These are phyloP conservation scores for Phalaenopsis aphrodite DNA, from an alignment of 106 monocot species.

Conservation along the genomic window DNA sequence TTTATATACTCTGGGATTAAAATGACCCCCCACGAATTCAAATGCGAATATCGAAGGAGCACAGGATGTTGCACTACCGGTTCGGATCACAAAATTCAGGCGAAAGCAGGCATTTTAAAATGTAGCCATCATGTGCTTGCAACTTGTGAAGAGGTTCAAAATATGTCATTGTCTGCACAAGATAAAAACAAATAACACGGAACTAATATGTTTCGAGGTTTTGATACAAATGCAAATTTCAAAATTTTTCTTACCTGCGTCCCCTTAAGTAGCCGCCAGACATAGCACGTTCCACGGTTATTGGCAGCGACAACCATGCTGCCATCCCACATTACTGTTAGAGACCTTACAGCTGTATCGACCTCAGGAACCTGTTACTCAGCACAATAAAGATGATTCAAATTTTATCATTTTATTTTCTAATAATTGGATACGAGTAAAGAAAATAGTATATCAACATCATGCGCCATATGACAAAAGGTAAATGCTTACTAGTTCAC, in stretches of 20 bases:
- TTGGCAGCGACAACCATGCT: conserved; percentile 99
- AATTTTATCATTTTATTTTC: not conserved
- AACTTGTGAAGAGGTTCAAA: conserved; percentile 97
- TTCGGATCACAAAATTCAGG: conserved; percentile 94
- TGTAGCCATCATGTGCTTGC: conserved; percentile 93
- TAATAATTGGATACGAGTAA: not conserved
- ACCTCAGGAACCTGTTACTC: conserved; percentile 87
- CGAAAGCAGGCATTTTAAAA: conserved; percentile 93
- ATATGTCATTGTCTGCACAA: conserved; percentile 85
- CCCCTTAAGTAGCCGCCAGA: conserved; percentile 85
- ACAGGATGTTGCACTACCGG: conserved; percentile 24
- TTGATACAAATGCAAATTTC: not conserved
- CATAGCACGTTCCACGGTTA: conserved; percentile 92
- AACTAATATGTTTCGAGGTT: not conserved
- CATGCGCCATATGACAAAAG: not conserved
- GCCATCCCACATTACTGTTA: conserved; percentile 99
- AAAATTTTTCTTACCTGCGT: conserved; percentile 47
- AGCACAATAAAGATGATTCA: not conserved
- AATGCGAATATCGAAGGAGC: not conserved
- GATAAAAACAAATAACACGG: not conserved
- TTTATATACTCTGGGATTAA: too few species aligned
- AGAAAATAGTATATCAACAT: not conserved
- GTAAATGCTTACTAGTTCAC: conserved; percentile 67
- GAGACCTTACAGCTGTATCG: conserved; percentile 90
- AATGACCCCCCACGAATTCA: not conserved